These are phyloP conservation scores for Neurospora sp. DNA, from an alignment of 495 filamentous ascomycete genomes.

Conservation along the genomic window DNA sequence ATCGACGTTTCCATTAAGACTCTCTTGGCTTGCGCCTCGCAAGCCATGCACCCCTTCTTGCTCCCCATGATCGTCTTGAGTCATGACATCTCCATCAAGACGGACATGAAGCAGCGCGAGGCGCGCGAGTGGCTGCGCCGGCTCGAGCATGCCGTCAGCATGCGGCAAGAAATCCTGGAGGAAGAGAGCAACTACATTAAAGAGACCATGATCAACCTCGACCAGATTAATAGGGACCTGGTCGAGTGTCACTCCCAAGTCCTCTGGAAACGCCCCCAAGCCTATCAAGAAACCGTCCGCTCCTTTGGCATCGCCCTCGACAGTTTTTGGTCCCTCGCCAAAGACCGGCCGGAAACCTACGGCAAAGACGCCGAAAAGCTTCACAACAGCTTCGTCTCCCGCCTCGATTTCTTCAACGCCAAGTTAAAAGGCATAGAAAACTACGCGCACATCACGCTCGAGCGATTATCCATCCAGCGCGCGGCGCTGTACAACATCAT, in stretches of 20 bases:
- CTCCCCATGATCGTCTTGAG: conserved; percentile 43
- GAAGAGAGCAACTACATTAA: conserved; percentile 35
- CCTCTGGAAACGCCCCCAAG: conserved; percentile 48
- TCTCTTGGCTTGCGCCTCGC: conserved; percentile 31
- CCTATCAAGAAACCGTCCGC: conserved; percentile 42
- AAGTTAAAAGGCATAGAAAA: conserved; percentile 48
- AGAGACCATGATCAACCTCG: conserved; percentile 39
- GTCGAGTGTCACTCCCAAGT: conserved; percentile 49
- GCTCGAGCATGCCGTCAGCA: conserved; percentile 46
- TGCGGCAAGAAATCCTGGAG: conserved; percentile 43
- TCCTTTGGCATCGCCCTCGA: conserved; percentile 33
- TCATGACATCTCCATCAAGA: conserved; percentile 36
- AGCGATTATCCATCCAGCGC: conserved; percentile 42
- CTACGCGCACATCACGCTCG: conserved; percentile 44
- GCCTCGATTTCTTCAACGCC: conserved; percentile 43
- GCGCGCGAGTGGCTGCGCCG: conserved; percentile 45
- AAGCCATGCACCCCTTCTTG: conserved; percentile 42
- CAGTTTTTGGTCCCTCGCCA: conserved; percentile 23
- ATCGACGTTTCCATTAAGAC: conserved; percentile 34
- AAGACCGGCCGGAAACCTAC: conserved; percentile 4
- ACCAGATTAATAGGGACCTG: conserved; percentile 44
- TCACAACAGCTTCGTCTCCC: conserved; percentile 33
- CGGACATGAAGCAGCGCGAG: conserved; percentile 44
- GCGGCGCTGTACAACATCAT: conserved; percentile 49
- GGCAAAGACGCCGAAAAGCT: conserved; percentile 22